Conservation (phyloP, 495 filamentous ascomycete species). For the Trichoderma erinaceum region DNA sequence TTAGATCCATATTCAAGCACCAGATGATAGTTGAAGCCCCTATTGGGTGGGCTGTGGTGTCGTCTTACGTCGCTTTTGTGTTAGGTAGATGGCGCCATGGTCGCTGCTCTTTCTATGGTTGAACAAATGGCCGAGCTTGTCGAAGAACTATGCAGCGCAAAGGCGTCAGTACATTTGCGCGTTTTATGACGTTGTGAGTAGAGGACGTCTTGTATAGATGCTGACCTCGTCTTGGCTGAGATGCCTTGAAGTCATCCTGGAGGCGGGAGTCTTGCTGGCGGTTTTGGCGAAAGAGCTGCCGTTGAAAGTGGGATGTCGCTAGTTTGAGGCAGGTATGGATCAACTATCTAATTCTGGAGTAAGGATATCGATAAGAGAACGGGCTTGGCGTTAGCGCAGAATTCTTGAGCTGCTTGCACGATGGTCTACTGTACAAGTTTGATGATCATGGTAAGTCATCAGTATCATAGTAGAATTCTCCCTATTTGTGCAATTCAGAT, state of each 20-base stretch:
- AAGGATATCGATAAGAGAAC: background rate
- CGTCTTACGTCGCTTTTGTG: conserved; percentile 69
- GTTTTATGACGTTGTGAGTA: background rate
- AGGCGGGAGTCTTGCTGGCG: background rate
- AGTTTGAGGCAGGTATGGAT: background rate
- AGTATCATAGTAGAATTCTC: too few species aligned
- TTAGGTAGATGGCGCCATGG: conserved; percentile 74
- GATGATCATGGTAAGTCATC: too few species aligned
- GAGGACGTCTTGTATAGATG: background rate
- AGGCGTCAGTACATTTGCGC: conserved; percentile 13
- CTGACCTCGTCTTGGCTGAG: conserved; percentile 70
- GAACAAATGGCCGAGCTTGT: conserved; percentile 68
- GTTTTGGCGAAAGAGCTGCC: background rate
- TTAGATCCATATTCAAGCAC: conserved; percentile 15
- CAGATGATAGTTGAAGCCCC: too few species aligned
- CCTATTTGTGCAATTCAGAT: too few species aligned
- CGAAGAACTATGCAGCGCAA: conserved; percentile 75
- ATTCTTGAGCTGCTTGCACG: background rate
- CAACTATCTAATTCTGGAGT: background rate
- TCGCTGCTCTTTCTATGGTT: conserved; percentile 57
- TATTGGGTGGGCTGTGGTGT: conserved; percentile 22
- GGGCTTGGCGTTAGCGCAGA: background rate
- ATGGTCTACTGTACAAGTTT: too few species aligned
- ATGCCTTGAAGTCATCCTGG: conserved; percentile 47
- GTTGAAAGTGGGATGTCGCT: conserved; percentile 11